Evolutionary conservation across 371 early-diverging fungal species (phyloP), one percentile per base, ranked within the genome.

Genomic region (Parasitella parasitica): DNA sequence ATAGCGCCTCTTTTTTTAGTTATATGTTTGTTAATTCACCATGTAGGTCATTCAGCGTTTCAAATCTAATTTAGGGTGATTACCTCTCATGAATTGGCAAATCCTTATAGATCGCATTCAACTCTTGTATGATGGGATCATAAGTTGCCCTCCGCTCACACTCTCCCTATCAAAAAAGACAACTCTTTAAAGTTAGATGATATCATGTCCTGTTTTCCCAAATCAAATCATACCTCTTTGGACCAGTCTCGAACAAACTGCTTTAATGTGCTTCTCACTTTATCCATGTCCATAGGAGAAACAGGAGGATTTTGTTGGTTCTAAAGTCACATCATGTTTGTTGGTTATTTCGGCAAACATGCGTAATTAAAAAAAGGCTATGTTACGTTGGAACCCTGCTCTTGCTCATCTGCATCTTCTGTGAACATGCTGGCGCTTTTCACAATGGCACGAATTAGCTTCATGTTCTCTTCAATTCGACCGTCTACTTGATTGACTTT

Each of bases 161-260:
- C 62, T 81, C 67, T 5, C 97, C 97, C 86, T 90, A 57, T 46
- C 6, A 36, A 36, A 18, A n/a, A n/a, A n/a, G n/a, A n/a, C n/a
- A n/a, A 35, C 1, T 32, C 32, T 36, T 20, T 22, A 5, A 11
- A 18, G 13, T 13, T 35, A 36, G 18, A 24, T 24, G 50, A 49
- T 18, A 34, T 18, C 26, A 50, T 38, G 12, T 26, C 36, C n/a
- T n/a, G n/a, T n/a, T n/a, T 26, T 58, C 34, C 41, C 12, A 48
- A 16, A n/a, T 38, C 18, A 49, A 9, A 28, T 30, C 24, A 18
- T 56, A 64, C 57, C 54, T 60, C 61, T 39, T 59, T 54, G 15
- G 91, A 81, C 98, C 98, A 97, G 69, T 97, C 98, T 35, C 98
- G 81, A 27, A 94, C 94, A 80, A 96, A 91, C 70, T 94, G 95